A percentile compares a stretch with the other conserved stretches of the same genome.
Evolutionary conservation across 345 rosid species (phyloP).

Genomic region (Eucalyptus cloeziana): DNA sequence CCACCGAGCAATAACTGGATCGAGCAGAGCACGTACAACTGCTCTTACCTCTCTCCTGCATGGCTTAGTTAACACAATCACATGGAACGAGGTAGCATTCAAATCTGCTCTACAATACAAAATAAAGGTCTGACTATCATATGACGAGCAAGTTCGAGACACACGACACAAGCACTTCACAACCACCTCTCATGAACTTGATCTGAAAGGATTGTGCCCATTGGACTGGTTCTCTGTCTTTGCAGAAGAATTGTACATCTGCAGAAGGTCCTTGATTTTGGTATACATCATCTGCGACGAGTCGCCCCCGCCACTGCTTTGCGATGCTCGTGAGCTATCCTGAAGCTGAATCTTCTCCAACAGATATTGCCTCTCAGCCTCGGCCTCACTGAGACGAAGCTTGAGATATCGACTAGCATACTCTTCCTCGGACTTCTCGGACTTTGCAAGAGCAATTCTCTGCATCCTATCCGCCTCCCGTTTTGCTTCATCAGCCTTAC

Average conservation of each 20-base stretch:
- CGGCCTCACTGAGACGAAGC: constrained; percentile 88
- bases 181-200: constrained; percentile 23
- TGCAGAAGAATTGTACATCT: constrained; percentile 31
- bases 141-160: background rate
- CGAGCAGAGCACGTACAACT: background rate
- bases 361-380: constrained; percentile 92
- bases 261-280: constrained; percentile 52
- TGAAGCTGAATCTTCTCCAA: constrained; percentile 89
- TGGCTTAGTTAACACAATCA: background rate
- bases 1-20: background rate
- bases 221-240: constrained; percentile 44
- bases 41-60: background rate
- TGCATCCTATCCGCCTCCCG: constrained; percentile 84
- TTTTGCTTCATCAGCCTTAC: constrained; percentile 89
- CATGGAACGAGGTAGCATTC: background rate
- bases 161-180: background rate
- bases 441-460: constrained; percentile 81
- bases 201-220: constrained; percentile 36
- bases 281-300: constrained; percentile 65
- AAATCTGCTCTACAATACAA: background rate
- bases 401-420: constrained; percentile 81
- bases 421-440: constrained; percentile 91
- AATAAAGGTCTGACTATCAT: background rate
- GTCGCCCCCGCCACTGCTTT: constrained; percentile 46
- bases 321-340: constrained; percentile 58